Evolutionary conservation across 768 basidiomycete species (phyloP).

Genomic region (Galerina marginata): DNA sequence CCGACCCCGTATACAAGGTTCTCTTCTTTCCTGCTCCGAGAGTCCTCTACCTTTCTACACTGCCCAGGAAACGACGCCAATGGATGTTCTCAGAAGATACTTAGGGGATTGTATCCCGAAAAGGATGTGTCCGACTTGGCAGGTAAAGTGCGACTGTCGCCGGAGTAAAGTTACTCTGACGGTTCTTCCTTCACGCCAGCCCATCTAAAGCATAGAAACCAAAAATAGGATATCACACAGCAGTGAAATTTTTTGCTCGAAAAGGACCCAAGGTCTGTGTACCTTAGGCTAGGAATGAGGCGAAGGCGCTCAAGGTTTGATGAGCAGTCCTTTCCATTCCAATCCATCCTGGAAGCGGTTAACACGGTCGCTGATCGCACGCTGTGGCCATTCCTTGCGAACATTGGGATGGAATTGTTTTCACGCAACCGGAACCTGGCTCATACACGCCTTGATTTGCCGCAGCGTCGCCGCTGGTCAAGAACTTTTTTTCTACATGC

Average conservation of each 20-base stretch:
- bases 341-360: conserved; percentile 2
- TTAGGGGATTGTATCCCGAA: conserved; percentile 30
- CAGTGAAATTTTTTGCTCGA: conserved; percentile 34
- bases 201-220: background rate
- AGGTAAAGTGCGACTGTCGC: conserved; percentile 57
- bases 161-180: conserved; percentile 49
- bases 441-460: conserved; percentile 43
- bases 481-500: conserved; percentile 37
- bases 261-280: conserved; percentile 27
- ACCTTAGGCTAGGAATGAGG: conserved; percentile 26
- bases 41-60: too few relatives aligned
- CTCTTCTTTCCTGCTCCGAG: too few relatives aligned
- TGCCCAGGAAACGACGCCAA: background rate
- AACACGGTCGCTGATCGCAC: conserved; percentile 15
- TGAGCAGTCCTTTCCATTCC: background rate
- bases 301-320: conserved; percentile 13
- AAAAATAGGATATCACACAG: conserved; percentile 49
- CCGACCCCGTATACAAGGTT: too few relatives aligned
- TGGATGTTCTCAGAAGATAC: conserved; percentile 7
- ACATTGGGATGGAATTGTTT: conserved; percentile 25
- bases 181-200: background rate
- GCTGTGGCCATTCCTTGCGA: conserved; percentile 18
- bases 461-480: conserved; percentile 41
- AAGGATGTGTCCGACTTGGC: conserved; percentile 45
- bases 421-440: conserved; percentile 36